A percentile compares a stretch with the other conserved stretches of the same genome.
phyloP scores from a whole-genome alignment of 2,329 filamentous ascomycete species.

The Ceratocystis destructans region DNA sequence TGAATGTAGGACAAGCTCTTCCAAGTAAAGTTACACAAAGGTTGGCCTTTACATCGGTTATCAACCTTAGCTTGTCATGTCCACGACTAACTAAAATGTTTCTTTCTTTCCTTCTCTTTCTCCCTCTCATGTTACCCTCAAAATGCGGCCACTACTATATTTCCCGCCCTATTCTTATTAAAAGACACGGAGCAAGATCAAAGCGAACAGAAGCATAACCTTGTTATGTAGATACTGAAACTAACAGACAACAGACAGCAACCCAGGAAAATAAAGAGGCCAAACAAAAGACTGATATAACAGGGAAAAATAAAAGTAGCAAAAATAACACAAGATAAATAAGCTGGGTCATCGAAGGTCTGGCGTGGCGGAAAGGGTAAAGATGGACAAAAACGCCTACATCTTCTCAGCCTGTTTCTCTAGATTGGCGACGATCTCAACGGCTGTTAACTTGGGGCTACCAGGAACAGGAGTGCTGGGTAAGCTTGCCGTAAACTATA shows the following conservation, averaged over 20 bases:
- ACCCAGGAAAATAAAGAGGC: background rate
- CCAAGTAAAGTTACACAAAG: no score
- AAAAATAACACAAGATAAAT: background rate
- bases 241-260: background rate
- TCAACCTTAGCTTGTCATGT: no score
- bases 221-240: background rate
- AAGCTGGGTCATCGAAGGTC: background rate
- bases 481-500: conserved; percentile 16
- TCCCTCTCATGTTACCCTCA: background rate
- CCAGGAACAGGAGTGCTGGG: conserved; percentile 13
- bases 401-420: conserved; percentile 22
- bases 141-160: background rate
- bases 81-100: no score
- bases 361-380: no score
- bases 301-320: background rate
- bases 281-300: background rate
- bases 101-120: no score
- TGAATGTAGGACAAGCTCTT: no score
- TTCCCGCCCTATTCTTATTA: background rate
- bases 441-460: conserved; percentile 9
- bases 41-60: no score
- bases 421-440: conserved; percentile 19
- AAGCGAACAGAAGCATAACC: background rate
- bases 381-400: conserved; percentile 11
- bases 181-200: background rate